Conservation (phyloP, 164 flowering plant genomes). For the Vitis amurensis region DNA sequence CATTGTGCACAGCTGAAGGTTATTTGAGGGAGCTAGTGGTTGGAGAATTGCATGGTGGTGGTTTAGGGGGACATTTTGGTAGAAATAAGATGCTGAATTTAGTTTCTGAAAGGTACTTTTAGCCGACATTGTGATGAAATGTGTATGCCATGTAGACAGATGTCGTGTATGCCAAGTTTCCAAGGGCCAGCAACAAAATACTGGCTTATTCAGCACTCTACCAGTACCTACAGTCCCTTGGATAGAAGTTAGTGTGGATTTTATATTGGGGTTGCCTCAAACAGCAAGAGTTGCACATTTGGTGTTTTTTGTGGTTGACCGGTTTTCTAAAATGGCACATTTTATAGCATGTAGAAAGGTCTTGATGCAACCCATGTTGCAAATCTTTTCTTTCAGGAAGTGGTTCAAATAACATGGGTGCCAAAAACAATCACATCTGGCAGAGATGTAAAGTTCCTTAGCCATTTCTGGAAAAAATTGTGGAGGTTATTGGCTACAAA, state of each 20-base stretch:
- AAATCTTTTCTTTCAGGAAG: constrained; percentile 2
- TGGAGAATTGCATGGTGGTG: no score
- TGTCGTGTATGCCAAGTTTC: not conserved
- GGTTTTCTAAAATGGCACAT: not conserved
- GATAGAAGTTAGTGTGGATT: not conserved
- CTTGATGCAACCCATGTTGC: not conserved
- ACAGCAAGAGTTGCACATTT: not conserved
- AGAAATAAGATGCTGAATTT: not conserved
- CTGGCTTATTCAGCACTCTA: no score
- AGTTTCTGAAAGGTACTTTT: not conserved
- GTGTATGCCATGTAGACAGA: not conserved
- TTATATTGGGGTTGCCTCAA: not conserved
- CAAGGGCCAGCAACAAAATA: not conserved
- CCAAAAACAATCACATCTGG: not conserved
- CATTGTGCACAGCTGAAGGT: no score
- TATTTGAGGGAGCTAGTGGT: no score
- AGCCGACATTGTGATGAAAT: no score
- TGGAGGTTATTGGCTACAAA: constrained; percentile 1
- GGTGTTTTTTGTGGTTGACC: not conserved
- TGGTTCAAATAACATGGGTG: not conserved
- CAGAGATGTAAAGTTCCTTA: not conserved
- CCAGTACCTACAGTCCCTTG: not conserved
- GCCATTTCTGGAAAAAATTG: not conserved
- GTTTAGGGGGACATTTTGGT: no score
- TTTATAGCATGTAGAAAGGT: constrained; percentile 4